phyloP scores from a whole-genome alignment of 2,329 filamentous ascomycete genomes.

The Rhytidhysteron rufulum region DNA sequence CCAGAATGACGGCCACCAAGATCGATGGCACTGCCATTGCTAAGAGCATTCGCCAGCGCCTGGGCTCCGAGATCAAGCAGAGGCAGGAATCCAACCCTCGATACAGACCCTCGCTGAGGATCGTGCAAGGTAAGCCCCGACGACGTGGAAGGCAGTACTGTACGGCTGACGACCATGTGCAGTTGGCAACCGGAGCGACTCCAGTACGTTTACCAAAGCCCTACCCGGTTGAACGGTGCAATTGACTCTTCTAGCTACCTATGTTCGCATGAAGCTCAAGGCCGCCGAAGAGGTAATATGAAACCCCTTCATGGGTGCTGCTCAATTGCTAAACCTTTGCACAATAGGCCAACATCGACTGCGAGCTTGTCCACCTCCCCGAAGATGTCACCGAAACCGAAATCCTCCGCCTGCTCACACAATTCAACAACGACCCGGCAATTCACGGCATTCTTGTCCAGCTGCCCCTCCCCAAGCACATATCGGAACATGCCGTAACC shows the following conservation, averaged over 20 bases:
- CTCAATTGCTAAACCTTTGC: conserved; percentile 4
- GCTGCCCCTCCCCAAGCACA: conserved; percentile 80
- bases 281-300: conserved; percentile 77
- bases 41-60: conserved; percentile 78
- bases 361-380: conserved; percentile 79
- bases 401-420: conserved; percentile 75
- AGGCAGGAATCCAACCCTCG: conserved; percentile 79
- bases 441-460: conserved; percentile 95
- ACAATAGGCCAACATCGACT: conserved; percentile 78
- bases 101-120: conserved; percentile 86
- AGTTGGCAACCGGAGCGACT: conserved; percentile 94
- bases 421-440: conserved; percentile 78
- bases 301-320: background rate
- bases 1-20: conserved; percentile 78
- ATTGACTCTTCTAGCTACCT: conserved; percentile 63
- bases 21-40: conserved; percentile 97
- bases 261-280: conserved; percentile 99
- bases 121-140: conserved; percentile 75
- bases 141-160: background rate
- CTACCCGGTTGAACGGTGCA: conserved; percentile 8
- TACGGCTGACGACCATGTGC: conserved; percentile 12
- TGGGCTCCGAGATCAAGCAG: conserved; percentile 75
- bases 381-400: conserved; percentile 79
- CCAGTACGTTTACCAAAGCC: conserved; percentile 56
- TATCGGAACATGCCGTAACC: conserved; percentile 87